Conservation (phyloP, 306 rosid genomes). For the Fragaria iinumae region DNA sequence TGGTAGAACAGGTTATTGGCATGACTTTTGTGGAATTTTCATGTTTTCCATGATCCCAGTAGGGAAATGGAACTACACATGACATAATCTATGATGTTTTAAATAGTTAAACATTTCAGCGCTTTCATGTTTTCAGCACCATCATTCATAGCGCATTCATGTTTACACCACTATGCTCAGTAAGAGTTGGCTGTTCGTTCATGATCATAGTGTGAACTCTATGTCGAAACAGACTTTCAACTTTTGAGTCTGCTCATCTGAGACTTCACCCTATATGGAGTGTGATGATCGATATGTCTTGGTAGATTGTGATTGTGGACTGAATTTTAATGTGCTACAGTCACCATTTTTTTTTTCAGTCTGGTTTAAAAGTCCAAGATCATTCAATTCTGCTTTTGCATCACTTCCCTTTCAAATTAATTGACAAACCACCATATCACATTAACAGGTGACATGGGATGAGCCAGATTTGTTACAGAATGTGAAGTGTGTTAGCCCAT, state of each 20-base stretch:
- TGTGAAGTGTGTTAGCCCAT: conserved; percentile 95
- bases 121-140: no score
- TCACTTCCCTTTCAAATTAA: neutral
- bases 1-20: conserved; percentile 1
- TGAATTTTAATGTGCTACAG: neutral
- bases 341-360: neutral
- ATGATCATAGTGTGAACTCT: neutral
- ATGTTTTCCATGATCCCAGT: neutral
- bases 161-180: neutral
- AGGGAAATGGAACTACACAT: neutral
- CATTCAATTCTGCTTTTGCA: neutral
- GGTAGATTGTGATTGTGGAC: neutral
- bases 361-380: neutral
- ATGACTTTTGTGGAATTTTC: neutral
- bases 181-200: neutral
- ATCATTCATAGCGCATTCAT: no score
- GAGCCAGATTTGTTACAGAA: conserved; percentile 97
- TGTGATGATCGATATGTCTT: neutral
- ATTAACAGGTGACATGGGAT: conserved; percentile 87
- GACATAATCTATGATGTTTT: neutral
- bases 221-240: neutral
- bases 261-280: neutral
- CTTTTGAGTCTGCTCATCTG: neutral
- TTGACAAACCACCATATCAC: conserved; percentile 1
- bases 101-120: neutral